Conservation (phyloP, 371 early-diverging fungal genomes). For the Blakeslea trispora region DNA sequence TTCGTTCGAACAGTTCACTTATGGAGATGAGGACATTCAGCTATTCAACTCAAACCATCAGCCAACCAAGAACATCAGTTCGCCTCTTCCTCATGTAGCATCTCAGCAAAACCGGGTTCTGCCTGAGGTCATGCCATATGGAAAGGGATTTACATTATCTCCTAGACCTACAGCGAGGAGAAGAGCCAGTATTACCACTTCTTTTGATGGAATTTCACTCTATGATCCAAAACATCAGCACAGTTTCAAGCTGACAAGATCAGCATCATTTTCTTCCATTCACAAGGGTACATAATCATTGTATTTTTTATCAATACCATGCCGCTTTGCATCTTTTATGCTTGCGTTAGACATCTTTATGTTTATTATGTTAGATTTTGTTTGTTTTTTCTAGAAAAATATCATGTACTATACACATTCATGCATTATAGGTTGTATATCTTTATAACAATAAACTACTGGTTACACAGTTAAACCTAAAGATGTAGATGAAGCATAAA, state of each 20-base stretch:
- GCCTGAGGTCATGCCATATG: conserved; percentile 10
- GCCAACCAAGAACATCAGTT: conserved; percentile 1
- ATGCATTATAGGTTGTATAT: not conserved
- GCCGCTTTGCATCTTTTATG: too few species aligned
- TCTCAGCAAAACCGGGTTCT: not conserved
- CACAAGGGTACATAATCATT: not conserved
- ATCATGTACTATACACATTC: not conserved
- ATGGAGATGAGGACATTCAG: conserved; percentile 29
- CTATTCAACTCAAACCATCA: conserved; percentile 14
- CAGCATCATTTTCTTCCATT: conserved; percentile 25
- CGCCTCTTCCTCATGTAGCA: not conserved
- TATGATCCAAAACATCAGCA: conserved; percentile 7
- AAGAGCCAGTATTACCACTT: conserved; percentile 22
- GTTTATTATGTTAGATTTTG: too few species aligned
- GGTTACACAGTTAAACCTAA: too few species aligned
- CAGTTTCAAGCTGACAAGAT: conserved; percentile 14
- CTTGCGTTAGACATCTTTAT: too few species aligned
- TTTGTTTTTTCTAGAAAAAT: not conserved
- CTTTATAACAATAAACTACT: too few species aligned
- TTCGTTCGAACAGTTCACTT: conserved; percentile 35
- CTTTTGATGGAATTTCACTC: conserved; percentile 14
- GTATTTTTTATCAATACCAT: too few species aligned
- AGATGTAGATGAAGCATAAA: too few species aligned
- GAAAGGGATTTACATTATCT: conserved; percentile 20
- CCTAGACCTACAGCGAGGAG: conserved; percentile 24